Evolutionary conservation across 2,329 filamentous ascomycete species (phyloP).

Genomic region (Exserohilum turcica): DNA sequence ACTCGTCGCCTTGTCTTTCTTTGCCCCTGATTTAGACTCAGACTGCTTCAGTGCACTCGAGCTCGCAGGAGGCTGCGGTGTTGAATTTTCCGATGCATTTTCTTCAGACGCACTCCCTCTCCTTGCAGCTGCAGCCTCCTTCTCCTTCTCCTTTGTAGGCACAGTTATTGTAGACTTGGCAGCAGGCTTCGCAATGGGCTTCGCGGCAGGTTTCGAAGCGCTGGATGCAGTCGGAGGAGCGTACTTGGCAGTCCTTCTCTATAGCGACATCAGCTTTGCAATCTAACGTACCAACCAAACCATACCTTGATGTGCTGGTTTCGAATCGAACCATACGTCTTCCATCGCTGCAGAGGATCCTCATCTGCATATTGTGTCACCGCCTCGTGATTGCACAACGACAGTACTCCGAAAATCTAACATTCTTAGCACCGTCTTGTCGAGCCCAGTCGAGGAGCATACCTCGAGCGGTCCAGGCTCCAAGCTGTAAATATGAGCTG

Average conservation of each 20-base stretch:
- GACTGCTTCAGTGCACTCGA: constrained; percentile 39
- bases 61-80: constrained; percentile 33
- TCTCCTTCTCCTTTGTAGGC: constrained; percentile 30
- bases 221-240: constrained; percentile 42
- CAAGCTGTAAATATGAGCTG: constrained; percentile 87
- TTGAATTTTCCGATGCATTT: constrained; percentile 43
- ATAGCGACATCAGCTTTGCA: constrained; percentile 19
- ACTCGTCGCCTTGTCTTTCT: constrained; percentile 61
- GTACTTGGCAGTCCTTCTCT: constrained; percentile 53
- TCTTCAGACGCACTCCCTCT: constrained; percentile 39
- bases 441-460: constrained; percentile 19
- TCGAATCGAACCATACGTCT: constrained; percentile 73
- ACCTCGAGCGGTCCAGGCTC: constrained; percentile 71
- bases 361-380: constrained; percentile 61
- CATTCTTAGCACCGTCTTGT: constrained; percentile 42
- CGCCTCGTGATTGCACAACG: constrained; percentile 70
- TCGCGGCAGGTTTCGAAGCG: constrained; percentile 17
- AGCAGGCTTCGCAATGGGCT: constrained; percentile 16
- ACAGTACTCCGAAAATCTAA: constrained; percentile 70
- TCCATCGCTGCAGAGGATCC: constrained; percentile 63
- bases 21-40: constrained; percentile 54
- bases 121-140: constrained; percentile 17
- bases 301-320: constrained; percentile 69
- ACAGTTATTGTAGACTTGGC: constrained; percentile 24
- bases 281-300: background rate